Evolutionary conservation across 2,329 filamentous ascomycete genomes (phyloP).

Genomic region (Aspergillus sp.): DNA sequence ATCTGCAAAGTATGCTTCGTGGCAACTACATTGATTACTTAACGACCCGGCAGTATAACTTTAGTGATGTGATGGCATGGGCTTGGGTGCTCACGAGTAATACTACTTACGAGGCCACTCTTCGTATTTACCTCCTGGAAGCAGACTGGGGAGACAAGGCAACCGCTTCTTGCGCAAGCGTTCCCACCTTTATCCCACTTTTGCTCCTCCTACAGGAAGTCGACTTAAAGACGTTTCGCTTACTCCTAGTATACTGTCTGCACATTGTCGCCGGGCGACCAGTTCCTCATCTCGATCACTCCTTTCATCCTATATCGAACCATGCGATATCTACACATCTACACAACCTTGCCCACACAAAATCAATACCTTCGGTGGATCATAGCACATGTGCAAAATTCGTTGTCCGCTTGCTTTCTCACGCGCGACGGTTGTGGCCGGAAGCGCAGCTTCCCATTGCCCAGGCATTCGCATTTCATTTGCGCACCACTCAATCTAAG

Average conservation of each 20-base stretch:
- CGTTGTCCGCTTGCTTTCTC: constrained; percentile 50
- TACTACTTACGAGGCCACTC: constrained; percentile 34
- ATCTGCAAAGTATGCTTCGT: constrained; percentile 35
- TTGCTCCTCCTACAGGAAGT: constrained; percentile 47
- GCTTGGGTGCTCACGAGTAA: constrained; percentile 47
- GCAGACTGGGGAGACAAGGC: constrained; percentile 17
- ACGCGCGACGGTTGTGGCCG: constrained; percentile 53
- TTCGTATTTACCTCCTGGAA: constrained; percentile 36
- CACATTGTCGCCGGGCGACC: constrained; percentile 33
- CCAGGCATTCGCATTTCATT: constrained; percentile 37
- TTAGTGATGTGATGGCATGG: constrained; percentile 46
- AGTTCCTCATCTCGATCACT: constrained; percentile 13
- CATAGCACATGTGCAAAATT: constrained; percentile 39
- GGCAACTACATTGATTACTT: constrained; percentile 30
- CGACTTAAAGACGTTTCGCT: constrained; percentile 41
- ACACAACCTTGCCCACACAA: not conserved
- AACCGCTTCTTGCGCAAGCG: constrained; percentile 9
- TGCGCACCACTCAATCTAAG: constrained; percentile 22
- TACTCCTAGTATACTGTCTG: constrained; percentile 43
- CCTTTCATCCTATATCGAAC: not conserved
- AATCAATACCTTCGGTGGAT: constrained; percentile 21
- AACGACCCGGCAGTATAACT: constrained; percentile 31
- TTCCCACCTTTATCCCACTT: constrained; percentile 50
- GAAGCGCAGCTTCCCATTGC: constrained; percentile 45
- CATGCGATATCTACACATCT: constrained; percentile 2